phyloP scores from a whole-genome alignment of 306 rosid genomes.

The Dalbergia oliveri region DNA sequence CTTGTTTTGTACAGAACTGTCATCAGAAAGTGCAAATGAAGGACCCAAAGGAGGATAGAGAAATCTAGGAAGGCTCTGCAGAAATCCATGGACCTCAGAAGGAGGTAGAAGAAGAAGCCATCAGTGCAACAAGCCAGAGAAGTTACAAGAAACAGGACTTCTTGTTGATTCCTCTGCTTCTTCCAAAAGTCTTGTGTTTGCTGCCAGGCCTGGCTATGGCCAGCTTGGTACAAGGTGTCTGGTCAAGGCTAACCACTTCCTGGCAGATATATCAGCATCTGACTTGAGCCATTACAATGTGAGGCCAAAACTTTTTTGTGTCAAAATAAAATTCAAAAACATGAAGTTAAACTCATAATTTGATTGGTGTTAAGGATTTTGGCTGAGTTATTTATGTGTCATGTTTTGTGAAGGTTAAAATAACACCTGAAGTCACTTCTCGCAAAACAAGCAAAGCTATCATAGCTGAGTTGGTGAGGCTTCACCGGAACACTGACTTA shows the following conservation, averaged over 20 bases:
- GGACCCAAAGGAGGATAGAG: slow-evolving; percentile 52
- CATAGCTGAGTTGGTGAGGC: slow-evolving; percentile 53
- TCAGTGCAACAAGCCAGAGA: slow-evolving; percentile 38
- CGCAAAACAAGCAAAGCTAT: slow-evolving; percentile 53
- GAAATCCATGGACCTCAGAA: slow-evolving; percentile 47
- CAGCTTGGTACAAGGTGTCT: slow-evolving; percentile 63
- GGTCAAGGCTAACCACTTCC: slow-evolving; percentile 69
- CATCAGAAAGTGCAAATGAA: slow-evolving; percentile 47
- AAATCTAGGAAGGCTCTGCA: slow-evolving; percentile 43
- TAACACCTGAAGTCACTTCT: slow-evolving; percentile 54
- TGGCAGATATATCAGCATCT: slow-evolving; percentile 64
- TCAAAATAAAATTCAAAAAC: neutral
- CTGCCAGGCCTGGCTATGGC: slow-evolving; percentile 60
- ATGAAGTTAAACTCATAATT: neutral
- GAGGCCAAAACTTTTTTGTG: slow-evolving; percentile 23
- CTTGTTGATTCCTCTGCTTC: slow-evolving; percentile 41
- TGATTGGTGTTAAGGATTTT: neutral
- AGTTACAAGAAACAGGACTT: slow-evolving; percentile 35
- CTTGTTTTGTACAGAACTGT: slow-evolving; percentile 37
- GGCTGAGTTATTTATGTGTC: neutral
- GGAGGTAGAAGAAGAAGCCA: slow-evolving; percentile 46
- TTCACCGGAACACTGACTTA: slow-evolving; percentile 49
- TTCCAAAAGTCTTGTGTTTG: slow-evolving; percentile 51
- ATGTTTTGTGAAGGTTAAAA: slow-evolving; percentile 50
- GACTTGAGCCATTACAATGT: slow-evolving; percentile 67